Base-by-base conservation (phyloP, 140 eudicot species). In the Bidens hawaiensis region DNA sequence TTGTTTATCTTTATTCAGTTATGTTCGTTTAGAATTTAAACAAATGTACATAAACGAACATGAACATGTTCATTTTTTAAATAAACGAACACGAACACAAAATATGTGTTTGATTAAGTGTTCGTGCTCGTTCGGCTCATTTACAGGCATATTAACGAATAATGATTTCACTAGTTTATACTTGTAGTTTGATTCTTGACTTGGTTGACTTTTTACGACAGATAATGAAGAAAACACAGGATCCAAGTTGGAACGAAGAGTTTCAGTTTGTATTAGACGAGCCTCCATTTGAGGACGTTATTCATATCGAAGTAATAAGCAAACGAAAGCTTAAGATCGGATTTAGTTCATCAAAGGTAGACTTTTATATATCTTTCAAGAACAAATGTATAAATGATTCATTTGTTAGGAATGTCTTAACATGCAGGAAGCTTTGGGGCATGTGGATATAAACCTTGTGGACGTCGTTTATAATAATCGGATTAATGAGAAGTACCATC, bases 191-290 rank as follows among this genome's bases (percentile, higher is more conserved):
- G 27, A 8, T 30, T 56, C 15, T 51, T 55, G 41, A 49, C 63
- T 23, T 63, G 58, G 18, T 54, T 25, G 50, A 6, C 7, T 46
- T 53, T 73, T 43, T 19, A 25, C 43, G 15, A 23, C 73, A 90
- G 97, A 15, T 26, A 19, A 33, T 86, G 45, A 86, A 73, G 80
- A 86, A 81, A 77, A 81, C 81, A 62, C 79, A 89, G 4, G 55
- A 86, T 22, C 97, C 97, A 60, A 27, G 27, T 41, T 90, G 97
- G 97, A 78, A 90, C 2, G 95, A 90, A 68, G 86, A 90, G 16
- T 90, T 90, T 66, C 83, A 83, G 65, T 89, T 83, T 69, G 67
- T 86, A 78, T 43, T 86, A 28, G 97, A 89, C 4, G 95, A 89
- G 65, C 72, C 97, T 51, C 97, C 93, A 4, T 28, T 89, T 51